Percentiles rank a stretch among this genome's conserved stretches.
Evolutionary conservation across 768 basidiomycete genomes (phyloP).

Genomic region (Amanita subjunquillea): DNA sequence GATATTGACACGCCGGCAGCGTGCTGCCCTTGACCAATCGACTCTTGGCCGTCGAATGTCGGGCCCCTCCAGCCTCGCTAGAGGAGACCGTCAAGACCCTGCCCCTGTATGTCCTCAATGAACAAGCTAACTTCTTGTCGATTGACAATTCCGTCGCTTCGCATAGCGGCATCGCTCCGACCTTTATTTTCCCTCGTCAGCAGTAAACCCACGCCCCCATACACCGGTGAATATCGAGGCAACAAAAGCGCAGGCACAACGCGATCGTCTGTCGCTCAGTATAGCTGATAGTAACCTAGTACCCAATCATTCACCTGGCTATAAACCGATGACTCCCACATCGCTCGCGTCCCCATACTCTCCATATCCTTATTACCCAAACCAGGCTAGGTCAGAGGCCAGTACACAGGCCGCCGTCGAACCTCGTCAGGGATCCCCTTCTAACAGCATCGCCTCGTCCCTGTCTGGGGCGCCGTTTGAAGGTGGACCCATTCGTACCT

Average conservation of each 20-base stretch:
- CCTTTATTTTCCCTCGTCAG: slow-evolving; percentile 25
- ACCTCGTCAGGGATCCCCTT: slow-evolving; percentile 51
- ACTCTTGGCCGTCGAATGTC: slow-evolving; percentile 14
- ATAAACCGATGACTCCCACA: slow-evolving; percentile 34
- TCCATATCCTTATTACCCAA: slow-evolving; percentile 25
- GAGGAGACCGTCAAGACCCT: slow-evolving; percentile 9
- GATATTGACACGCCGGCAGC: slow-evolving; percentile 30
- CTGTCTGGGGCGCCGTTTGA: slow-evolving; percentile 18
- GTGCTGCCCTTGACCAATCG: slow-evolving; percentile 19
- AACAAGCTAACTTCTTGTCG: slow-evolving; percentile 1
- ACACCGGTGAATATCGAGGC: slow-evolving; percentile 25
- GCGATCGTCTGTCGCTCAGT: slow-evolving; percentile 23
- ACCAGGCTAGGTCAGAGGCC: slow-evolving; percentile 37
- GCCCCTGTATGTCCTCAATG: slow-evolving; percentile 11
- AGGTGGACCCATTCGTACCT: slow-evolving; percentile 11
- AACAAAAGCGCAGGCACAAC: slow-evolving; percentile 17
- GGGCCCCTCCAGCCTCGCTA: slow-evolving; percentile 11
- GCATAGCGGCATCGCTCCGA: slow-evolving; percentile 15
- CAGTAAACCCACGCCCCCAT: slow-evolving; percentile 26
- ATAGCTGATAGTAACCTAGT: slow-evolving; percentile 15
- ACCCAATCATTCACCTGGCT: slow-evolving; percentile 26
- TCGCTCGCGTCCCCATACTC: slow-evolving; percentile 38
- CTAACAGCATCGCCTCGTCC: slow-evolving; percentile 48
- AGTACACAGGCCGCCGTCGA: slow-evolving; percentile 22
- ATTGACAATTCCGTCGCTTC: slow-evolving; percentile 9